Base-by-base conservation (phyloP, 2,329 filamentous ascomycete species). In the Dothideomycetes sp. region DNA sequence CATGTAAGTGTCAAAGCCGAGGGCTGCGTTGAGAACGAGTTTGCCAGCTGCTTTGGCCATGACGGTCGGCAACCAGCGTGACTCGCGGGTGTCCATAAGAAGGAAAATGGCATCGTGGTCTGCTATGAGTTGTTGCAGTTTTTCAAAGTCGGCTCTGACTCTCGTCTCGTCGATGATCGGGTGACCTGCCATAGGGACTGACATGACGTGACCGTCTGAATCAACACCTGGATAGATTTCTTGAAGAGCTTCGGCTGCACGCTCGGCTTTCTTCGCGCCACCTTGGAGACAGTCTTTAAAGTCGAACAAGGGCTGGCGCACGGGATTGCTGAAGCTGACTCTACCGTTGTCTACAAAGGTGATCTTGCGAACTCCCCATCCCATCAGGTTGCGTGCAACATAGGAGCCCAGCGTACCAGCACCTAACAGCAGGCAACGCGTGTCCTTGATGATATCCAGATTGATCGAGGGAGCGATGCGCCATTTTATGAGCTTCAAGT, bases 401-500 rank as follows among this genome's bases (percentile, higher is more conserved):
- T 96, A 96, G 46, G 86, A 88, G 7, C 91, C 91, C 1, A 98
- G 70, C 0, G 91, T 98, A 11, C 91, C 91, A 1, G 91, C 87
- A 4, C 91, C 91, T 1, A 98, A 76, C 3, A 98, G 68, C 12
- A 98, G 73, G 56, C 91, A 98, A 56, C 80, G 94, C 3, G 86
- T 89, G 43, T 81, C 75, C 56, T 94, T 95, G 57, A 96, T 88
- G 20, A 76, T 75, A 20, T 95, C 87, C 8, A 98, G 74, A 57
- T 96, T 75, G 28, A 98, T 73, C 36, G 80, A 80, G 0, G 91
- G 91, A 6, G 87, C 85, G 53, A 98, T 86, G 27, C 91, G 80
- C 91, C 91, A 98, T 65, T 95, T 98, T 80, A 98, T 98, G 44
- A 98, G 73, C 64, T 96, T 96, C 45, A 96, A 70, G 55, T 98